These are phyloP conservation scores for Acanthamoeba comandoni DNA, from an alignment of 208 protist genomes.

Conservation along the genomic window DNA sequence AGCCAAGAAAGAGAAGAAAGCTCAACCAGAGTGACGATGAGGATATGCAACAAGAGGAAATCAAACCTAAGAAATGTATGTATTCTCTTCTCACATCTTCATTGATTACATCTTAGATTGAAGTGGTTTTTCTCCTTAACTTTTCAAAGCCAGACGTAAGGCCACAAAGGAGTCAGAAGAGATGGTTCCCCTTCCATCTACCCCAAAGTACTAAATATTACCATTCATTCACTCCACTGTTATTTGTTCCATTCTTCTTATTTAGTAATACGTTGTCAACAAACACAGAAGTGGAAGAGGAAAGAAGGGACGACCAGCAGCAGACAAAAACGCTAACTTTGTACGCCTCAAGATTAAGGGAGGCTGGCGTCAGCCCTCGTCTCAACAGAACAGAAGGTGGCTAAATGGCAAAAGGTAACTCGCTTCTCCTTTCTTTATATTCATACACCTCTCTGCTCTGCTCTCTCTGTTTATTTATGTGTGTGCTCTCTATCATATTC, in stretches of 20 bases:
- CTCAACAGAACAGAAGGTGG: constrained; percentile 11
- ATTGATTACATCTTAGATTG: too few species aligned
- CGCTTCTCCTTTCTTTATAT: not conserved
- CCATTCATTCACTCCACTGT: too few species aligned
- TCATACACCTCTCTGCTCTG: not conserved
- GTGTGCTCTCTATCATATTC: not conserved
- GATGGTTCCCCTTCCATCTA: too few species aligned
- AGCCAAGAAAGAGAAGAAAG: not conserved
- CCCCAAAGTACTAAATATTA: too few species aligned
- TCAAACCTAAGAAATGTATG: not conserved
- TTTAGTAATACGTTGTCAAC: too few species aligned
- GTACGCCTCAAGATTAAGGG: constrained; percentile 5
- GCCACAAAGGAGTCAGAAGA: too few species aligned
- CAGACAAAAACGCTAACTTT: constrained; percentile 5
- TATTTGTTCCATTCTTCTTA: too few species aligned
- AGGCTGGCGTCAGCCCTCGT: not conserved
- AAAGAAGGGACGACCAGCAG: not conserved
- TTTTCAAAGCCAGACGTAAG: too few species aligned
- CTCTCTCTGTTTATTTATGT: not conserved
- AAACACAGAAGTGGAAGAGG: not conserved
- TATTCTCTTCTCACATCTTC: too few species aligned
- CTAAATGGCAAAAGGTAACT: constrained; percentile 18
- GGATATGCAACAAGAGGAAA: not conserved
- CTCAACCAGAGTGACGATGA: not conserved
- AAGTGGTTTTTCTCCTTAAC: too few species aligned